Conservation (phyloP, 169 alveolate species). For the Plasmodium relictum region DNA sequence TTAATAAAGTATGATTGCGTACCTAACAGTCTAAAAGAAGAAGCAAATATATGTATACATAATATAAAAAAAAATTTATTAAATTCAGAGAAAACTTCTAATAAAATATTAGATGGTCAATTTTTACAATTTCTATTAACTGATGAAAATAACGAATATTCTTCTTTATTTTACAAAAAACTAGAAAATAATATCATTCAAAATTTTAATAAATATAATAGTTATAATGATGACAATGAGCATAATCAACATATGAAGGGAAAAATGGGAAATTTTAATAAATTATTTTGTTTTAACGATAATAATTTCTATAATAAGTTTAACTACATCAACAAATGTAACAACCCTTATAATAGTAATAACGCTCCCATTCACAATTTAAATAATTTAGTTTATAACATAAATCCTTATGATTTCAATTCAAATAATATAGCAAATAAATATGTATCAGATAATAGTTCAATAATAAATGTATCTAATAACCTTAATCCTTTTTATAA, state of each 20-base stretch:
- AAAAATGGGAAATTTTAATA: not conserved
- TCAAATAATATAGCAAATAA: no score
- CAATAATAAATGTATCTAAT: conserved; percentile 1
- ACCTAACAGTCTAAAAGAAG: conserved; percentile 56
- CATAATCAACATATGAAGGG: not conserved
- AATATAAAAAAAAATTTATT: conserved; percentile 43
- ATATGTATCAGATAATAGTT: not conserved
- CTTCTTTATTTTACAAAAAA: conserved; percentile 13
- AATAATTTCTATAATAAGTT: conserved; percentile 10
- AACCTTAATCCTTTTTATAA: not conserved
- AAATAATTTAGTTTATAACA: not conserved
- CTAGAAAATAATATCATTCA: conserved; percentile 4
- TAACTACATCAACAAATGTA: conserved; percentile 1
- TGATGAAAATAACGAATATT: conserved; percentile 24
- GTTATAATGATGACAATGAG: not conserved
- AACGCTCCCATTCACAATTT: conserved; percentile 7
- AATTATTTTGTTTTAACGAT: not conserved
- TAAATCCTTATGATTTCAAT: no score
- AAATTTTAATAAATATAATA: conserved; percentile 4
- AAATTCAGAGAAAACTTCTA: conserved; percentile 18
- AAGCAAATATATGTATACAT: conserved; percentile 61
- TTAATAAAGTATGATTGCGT: conserved; percentile 61
- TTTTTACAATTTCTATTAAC: conserved; percentile 50
- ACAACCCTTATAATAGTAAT: not conserved
- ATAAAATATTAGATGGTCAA: conserved; percentile 29